Base-by-base conservation (phyloP, 805 yeast species). In the Sugiyamaella boreocaroliniensis region DNA sequence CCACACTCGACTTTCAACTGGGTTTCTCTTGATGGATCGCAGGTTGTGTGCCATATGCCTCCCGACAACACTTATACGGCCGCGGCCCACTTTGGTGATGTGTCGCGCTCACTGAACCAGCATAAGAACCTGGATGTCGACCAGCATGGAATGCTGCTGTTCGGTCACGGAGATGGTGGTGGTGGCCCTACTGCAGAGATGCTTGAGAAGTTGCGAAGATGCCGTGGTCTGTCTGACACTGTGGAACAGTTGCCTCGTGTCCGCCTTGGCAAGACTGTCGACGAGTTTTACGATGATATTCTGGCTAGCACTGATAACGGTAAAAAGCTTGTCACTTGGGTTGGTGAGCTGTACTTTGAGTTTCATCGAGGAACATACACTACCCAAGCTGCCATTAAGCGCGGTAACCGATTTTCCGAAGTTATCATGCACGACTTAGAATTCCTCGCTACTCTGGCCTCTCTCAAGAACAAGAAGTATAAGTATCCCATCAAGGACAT, bases 301-400 rank as follows among this genome's bases (percentile, higher is more conserved):
- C 73, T 85, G 58, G 71, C 75, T 41, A 75, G 74, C 49, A 82
- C 96, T 1, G 68, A 83, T 51, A 68, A 81, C 47, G 97, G 96
- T 40, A 65, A 71, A 40, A 74, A 71, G 8, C 76, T 92, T 45
- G 96, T 95, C 6, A 75, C 89, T 11, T 92, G 98, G 97, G 78
- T 79, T 40, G 98, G 99, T 45, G 99, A 92, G 68, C 77, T 92
- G 50, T 92, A 92, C 69, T 78, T 92, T 62, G 99, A 92, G 70
- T 89, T 85, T 71, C 99, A 92, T 68, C 82, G 99, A 65, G 99
- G 99, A 50, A 93, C 98, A 0, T 92, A 92, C 68, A 93, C 99
- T 2, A 81, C 96, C 1, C 99, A 92, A 67, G 95, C 97, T 0
- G 80, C 81, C 54, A 85, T 87, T 42, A 92, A 92, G 71, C 80